Conservation (phyloP, 2,329 filamentous ascomycete genomes). For the Sporothrix pallida region DNA sequence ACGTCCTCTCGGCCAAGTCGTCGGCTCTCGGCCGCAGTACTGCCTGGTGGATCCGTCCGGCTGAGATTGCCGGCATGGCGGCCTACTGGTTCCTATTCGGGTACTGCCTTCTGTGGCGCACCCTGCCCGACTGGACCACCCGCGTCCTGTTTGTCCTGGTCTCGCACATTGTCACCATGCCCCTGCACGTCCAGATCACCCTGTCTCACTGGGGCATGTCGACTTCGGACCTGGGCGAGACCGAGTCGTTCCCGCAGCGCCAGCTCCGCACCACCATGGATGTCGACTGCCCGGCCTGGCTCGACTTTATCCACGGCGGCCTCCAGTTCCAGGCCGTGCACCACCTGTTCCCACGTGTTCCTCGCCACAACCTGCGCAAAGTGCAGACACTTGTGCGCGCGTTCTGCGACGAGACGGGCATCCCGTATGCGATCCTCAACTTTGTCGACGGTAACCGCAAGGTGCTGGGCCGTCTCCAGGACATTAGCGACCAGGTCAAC, state of each 20-base stretch:
- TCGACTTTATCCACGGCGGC: constrained; percentile 74
- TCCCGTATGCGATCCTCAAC: constrained; percentile 65
- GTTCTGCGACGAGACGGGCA: constrained; percentile 68
- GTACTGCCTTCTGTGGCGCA: constrained; percentile 66
- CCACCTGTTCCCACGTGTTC: constrained; percentile 71
- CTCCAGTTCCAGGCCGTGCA: constrained; percentile 76
- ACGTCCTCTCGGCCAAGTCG: constrained; percentile 63
- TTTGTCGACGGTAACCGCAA: constrained; percentile 68
- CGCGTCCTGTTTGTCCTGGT: constrained; percentile 68
- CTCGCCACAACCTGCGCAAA: constrained; percentile 69
- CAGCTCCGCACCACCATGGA: constrained; percentile 77
- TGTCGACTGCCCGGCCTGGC: constrained; percentile 72
- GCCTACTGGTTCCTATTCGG: constrained; percentile 73
- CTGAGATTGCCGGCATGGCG: constrained; percentile 66
- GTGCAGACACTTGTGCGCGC: constrained; percentile 65
- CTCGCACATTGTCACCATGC: constrained; percentile 69
- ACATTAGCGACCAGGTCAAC: constrained; percentile 66
- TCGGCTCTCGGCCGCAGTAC: constrained; percentile 60
- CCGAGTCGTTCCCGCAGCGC: constrained; percentile 71
- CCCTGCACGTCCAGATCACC: constrained; percentile 74
- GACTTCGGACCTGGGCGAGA: constrained; percentile 66
- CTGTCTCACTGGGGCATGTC: constrained; percentile 76
- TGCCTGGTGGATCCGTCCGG: constrained; percentile 71
- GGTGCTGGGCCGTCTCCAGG: constrained; percentile 55
- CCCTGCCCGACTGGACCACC: constrained; percentile 62